phyloP scores from a whole-genome alignment of 495 filamentous ascomycete species.

The Geoglossum glabrum region DNA sequence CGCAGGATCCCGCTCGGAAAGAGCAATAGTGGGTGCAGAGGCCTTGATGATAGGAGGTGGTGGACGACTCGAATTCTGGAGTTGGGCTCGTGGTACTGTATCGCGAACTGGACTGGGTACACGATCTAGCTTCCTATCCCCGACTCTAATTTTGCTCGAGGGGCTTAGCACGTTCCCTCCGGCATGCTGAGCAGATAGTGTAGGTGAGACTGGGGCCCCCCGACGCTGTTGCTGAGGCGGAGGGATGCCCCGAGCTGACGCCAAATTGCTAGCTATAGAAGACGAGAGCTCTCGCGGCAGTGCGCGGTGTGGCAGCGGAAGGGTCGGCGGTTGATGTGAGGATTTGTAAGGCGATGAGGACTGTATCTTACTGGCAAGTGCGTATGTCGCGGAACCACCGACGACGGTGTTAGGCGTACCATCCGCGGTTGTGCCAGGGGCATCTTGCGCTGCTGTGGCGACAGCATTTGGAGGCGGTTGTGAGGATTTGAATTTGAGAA shows the following conservation, averaged over 20 bases:
- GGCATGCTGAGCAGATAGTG: constrained; percentile 51
- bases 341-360: constrained; percentile 12
- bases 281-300: constrained; percentile 48
- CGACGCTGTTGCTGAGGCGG: constrained; percentile 36
- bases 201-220: constrained; percentile 40
- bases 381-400: not conserved
- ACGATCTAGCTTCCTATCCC: constrained; percentile 20
- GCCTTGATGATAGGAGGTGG: not conserved
- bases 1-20: not conserved
- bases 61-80: not conserved
- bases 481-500: constrained; percentile 51
- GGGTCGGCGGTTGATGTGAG: constrained; percentile 25
- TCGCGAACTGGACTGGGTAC: not conserved
- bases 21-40: not conserved
- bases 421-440: not conserved
- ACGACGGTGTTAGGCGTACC: not conserved
- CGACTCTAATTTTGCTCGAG: constrained; percentile 3
- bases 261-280: constrained; percentile 80
- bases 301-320: constrained; percentile 27
- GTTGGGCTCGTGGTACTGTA: not conserved
- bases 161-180: constrained; percentile 48
- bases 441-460: constrained; percentile 7
- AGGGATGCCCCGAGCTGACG: constrained; percentile 72
- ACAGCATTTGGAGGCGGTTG: constrained; percentile 23
- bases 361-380: not conserved